These are phyloP conservation scores for Laguncularia racemosa DNA, from an alignment of 345 rosid species.

Conservation along the genomic window DNA sequence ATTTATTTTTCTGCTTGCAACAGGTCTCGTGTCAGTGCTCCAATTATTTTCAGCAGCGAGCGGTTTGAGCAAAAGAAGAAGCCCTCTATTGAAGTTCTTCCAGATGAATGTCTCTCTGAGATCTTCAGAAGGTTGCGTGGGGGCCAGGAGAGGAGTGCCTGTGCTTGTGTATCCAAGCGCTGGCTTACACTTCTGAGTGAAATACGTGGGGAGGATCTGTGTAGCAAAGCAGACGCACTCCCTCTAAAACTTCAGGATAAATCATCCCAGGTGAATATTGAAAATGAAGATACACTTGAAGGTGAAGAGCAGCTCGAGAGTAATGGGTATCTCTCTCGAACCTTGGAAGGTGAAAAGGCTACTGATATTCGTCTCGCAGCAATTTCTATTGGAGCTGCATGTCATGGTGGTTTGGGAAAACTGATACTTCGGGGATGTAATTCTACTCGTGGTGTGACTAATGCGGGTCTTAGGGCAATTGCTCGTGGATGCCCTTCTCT, in stretches of 20 bases:
- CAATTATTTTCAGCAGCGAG: constrained; percentile 47
- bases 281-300: constrained; percentile 14
- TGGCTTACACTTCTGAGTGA: constrained; percentile 80
- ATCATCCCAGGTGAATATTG: background rate
- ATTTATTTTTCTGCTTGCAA: constrained; percentile 65
- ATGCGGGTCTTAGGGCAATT: constrained; percentile 62
- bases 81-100: constrained; percentile 66
- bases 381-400: constrained; percentile 77
- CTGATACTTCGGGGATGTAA: constrained; percentile 50
- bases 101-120: constrained; percentile 94
- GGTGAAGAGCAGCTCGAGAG: constrained; percentile 22
- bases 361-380: constrained; percentile 86
- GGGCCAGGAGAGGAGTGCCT: constrained; percentile 67
- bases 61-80: constrained; percentile 44
- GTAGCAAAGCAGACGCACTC: constrained; percentile 12
- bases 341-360: constrained; percentile 84
- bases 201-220: constrained; percentile 51
- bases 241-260: constrained; percentile 7
- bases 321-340: constrained; percentile 67
- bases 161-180: constrained; percentile 77
- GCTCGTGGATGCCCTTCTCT: constrained; percentile 76
- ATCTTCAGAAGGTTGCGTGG: constrained; percentile 68
- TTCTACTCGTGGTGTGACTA: constrained; percentile 46
- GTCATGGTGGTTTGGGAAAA: constrained; percentile 80
- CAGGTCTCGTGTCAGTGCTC: constrained; percentile 67